Conservation (phyloP, 2,329 filamentous ascomycete species). For the Hymenoscyphus linearis region DNA sequence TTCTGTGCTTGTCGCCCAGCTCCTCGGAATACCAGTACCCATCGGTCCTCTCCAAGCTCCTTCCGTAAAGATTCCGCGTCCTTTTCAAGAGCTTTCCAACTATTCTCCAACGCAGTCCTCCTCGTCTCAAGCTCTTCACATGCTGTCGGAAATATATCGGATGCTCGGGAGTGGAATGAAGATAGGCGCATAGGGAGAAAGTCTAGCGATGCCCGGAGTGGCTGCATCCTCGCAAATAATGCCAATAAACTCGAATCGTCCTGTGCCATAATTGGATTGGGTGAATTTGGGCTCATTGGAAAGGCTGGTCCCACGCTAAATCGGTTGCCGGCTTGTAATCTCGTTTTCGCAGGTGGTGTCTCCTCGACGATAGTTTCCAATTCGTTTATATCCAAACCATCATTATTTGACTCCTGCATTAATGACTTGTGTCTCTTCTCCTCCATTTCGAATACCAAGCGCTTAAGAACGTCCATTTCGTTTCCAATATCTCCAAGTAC, state of each 20-base stretch:
- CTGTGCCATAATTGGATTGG: constrained; percentile 53
- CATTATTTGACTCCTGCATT: constrained; percentile 55
- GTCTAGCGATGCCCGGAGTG: constrained; percentile 84
- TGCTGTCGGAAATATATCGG: constrained; percentile 77
- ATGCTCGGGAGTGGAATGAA: constrained; percentile 75
- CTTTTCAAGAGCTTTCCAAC: constrained; percentile 80
- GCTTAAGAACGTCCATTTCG: constrained; percentile 74
- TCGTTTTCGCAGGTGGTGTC: constrained; percentile 53
- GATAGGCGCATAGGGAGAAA: constrained; percentile 93
- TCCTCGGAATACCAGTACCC: constrained; percentile 92
- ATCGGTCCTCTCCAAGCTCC: constrained; percentile 90
- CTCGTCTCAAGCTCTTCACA: constrained; percentile 82
- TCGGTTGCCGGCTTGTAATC: constrained; percentile 54
- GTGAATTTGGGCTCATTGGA: constrained; percentile 57
- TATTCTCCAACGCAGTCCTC: constrained; percentile 68
- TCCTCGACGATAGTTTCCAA: constrained; percentile 93
- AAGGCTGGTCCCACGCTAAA: constrained; percentile 64
- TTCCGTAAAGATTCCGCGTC: constrained; percentile 86
- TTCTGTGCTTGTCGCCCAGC: constrained; percentile 88
- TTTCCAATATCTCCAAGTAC: constrained; percentile 89
- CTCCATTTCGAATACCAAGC: constrained; percentile 95
- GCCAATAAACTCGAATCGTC: constrained; percentile 87
- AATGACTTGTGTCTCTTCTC: constrained; percentile 82
- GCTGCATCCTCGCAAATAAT: constrained; percentile 92
- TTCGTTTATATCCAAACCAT: constrained; percentile 74